Conservation (phyloP, 2,329 filamentous ascomycete genomes). For the Colletotrichum sp. region DNA sequence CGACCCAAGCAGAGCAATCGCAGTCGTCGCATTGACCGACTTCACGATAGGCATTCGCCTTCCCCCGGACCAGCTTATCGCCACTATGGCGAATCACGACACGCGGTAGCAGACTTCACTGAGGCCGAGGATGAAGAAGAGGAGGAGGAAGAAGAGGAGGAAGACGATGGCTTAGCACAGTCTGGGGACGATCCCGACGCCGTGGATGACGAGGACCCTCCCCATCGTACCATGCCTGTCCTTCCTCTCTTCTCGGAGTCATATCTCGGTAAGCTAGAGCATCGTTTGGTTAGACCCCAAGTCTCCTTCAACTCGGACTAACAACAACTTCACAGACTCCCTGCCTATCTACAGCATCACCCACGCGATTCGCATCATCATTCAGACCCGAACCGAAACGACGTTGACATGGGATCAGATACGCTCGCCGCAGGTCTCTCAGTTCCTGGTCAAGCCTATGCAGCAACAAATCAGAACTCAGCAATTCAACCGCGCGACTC, state of each 20-base stretch:
- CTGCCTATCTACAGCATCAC: constrained; percentile 90
- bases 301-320: neutral
- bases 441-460: constrained; percentile 95
- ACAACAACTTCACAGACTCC: constrained; percentile 61
- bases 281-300: constrained; percentile 6
- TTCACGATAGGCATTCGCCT: constrained; percentile 12
- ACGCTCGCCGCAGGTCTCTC: constrained; percentile 92
- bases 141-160: constrained; percentile 42
- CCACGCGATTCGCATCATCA: constrained; percentile 84
- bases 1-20: constrained; percentile 22
- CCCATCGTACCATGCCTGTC: constrained; percentile 39
- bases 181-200: constrained; percentile 35
- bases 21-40: constrained; percentile 16
- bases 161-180: constrained; percentile 26
- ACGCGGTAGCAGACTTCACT: constrained; percentile 69
- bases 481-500: constrained; percentile 83
- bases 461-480: constrained; percentile 84
- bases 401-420: constrained; percentile 94
- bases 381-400: constrained; percentile 87
- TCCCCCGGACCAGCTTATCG: constrained; percentile 25
- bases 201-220: constrained; percentile 39
- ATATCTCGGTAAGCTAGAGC: constrained; percentile 65
- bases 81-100: constrained; percentile 41
- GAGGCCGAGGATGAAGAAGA: constrained; percentile 64
- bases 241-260: constrained; percentile 82